Conservation (phyloP, 352 stramenopile genomes). For the Pythium aphanidermatum region DNA sequence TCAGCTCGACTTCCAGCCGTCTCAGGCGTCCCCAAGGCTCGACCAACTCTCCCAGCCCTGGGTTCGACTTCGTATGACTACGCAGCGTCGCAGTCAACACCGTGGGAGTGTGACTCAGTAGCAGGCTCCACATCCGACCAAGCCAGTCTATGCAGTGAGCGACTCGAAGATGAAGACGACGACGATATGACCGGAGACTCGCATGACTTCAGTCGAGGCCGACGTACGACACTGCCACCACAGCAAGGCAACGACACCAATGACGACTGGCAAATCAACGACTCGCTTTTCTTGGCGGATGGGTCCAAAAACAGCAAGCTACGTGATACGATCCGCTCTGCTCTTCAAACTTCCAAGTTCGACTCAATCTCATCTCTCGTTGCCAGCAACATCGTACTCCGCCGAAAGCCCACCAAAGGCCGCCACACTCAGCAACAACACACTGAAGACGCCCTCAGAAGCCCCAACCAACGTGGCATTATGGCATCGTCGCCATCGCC, state of each 20-base stretch:
- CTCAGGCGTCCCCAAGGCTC: too few species aligned
- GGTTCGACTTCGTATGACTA: constrained; percentile 27
- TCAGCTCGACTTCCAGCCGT: too few species aligned
- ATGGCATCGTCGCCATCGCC: constrained; percentile 1
- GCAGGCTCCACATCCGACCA: constrained; percentile 25
- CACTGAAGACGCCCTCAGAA: not conserved
- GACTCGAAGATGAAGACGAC: constrained; percentile 26
- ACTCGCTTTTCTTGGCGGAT: constrained; percentile 83
- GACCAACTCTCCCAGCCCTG: too few species aligned
- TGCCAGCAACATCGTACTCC: constrained; percentile 65
- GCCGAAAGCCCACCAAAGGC: constrained; percentile 28
- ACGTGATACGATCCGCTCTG: constrained; percentile 71
- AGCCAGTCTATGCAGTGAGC: constrained; percentile 40
- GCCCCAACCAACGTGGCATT: constrained; percentile 5
- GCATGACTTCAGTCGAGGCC: constrained; percentile 9
- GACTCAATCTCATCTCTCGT: constrained; percentile 87
- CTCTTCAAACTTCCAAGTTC: constrained; percentile 84
- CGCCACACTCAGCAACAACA: not conserved
- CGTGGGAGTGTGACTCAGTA: constrained; percentile 66
- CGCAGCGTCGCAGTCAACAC: constrained; percentile 22
- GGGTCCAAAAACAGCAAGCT: constrained; percentile 83
- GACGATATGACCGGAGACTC: constrained; percentile 13
- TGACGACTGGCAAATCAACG: constrained; percentile 64
- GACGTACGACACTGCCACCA: constrained; percentile 4
- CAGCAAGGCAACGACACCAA: not conserved